Conservation (phyloP, 2,329 filamentous ascomycete species). For the Penicillium sp. region DNA sequence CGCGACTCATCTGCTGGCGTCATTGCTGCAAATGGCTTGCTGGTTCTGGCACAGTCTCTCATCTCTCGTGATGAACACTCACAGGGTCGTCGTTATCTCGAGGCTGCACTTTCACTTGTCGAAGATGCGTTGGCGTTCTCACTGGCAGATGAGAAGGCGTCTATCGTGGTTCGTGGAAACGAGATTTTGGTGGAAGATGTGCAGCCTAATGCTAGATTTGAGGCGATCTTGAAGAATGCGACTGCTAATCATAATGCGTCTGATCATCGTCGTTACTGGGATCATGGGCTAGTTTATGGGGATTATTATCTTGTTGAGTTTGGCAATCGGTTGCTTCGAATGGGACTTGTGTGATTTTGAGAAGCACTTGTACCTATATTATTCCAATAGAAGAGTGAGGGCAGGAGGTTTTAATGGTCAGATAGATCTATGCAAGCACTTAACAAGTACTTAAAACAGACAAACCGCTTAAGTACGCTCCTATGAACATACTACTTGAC, state of each 20-base stretch:
- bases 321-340: conserved; percentile 42
- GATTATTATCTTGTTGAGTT: conserved; percentile 47
- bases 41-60: conserved; percentile 26
- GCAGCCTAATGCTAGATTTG: conserved; percentile 6
- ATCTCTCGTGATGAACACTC: not conserved
- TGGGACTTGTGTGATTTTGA: conserved; percentile 15
- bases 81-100: conserved; percentile 7
- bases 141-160: conserved; percentile 6
- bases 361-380: no score
- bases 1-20: conserved; percentile 46
- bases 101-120: conserved; percentile 9
- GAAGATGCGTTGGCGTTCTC: conserved; percentile 13
- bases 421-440: no score
- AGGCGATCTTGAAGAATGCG: conserved; percentile 40
- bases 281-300: conserved; percentile 47
- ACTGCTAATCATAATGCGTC: conserved; percentile 44
- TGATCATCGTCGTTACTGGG: conserved; percentile 39
- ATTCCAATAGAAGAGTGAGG: no score
- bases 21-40: conserved; percentile 45
- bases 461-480: no score
- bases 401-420: no score
- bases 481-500: no score
- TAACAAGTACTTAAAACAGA: no score
- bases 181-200: not conserved
- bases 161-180: not conserved